These are phyloP conservation scores for Entomortierella beljakovae DNA, from an alignment of 192 early-diverging fungal genomes.

Conservation along the genomic window DNA sequence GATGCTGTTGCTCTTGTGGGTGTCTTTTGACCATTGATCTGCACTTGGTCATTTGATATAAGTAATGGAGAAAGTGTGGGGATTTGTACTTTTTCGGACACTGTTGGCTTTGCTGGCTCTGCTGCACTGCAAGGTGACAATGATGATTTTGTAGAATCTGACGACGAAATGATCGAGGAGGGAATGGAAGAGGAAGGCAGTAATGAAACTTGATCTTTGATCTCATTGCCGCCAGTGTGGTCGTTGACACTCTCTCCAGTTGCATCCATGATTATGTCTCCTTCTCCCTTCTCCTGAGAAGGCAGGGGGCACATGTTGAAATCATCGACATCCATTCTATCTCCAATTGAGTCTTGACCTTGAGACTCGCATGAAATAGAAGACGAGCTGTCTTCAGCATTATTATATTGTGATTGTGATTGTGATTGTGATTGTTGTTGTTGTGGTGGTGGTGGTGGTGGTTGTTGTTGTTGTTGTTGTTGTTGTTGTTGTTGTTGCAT, in stretches of 20 bases:
- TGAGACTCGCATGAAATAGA: slow-evolving; percentile 22
- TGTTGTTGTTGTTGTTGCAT: slow-evolving; percentile 24
- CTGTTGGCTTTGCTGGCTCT: background rate
- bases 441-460: no score
- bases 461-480: slow-evolving; percentile 9
- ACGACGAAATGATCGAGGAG: slow-evolving; percentile 4
- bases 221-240: background rate
- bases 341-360: background rate
- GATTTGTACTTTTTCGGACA: background rate
- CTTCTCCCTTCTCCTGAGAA: background rate
- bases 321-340: slow-evolving; percentile 16
- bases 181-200: slow-evolving; percentile 13
- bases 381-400: slow-evolving; percentile 1
- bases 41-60: slow-evolving; percentile 2
- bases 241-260: no score
- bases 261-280: no score
- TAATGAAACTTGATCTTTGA: slow-evolving; percentile 13
- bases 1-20: slow-evolving; percentile 22
- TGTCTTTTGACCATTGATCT: slow-evolving; percentile 36
- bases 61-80: background rate
- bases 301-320: slow-evolving; percentile 1
- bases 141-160: background rate
- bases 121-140: background rate
- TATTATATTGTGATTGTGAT: slow-evolving; percentile 3
- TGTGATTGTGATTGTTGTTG: background rate